Base-by-base conservation (phyloP, 495 filamentous ascomycete genomes). In the Achaetomiella virescens region DNA sequence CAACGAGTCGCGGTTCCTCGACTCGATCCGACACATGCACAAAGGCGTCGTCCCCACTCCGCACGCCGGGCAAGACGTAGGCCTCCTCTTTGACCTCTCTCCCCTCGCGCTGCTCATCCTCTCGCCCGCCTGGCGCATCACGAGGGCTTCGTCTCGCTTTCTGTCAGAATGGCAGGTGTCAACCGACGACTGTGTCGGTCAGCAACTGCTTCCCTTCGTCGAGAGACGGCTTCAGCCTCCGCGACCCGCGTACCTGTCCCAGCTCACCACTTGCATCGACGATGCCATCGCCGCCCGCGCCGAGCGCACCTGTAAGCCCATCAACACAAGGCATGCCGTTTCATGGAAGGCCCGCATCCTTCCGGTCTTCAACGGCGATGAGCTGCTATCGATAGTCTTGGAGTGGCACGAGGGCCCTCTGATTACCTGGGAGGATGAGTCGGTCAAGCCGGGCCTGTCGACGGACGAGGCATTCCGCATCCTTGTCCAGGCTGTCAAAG, bases 401-500 rank as follows among this genome's bases (percentile, higher is more conserved):
- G 78, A 82, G 54, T 74, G 73, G 52, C 70, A 75, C 24, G 64
- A 64, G 29, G 69, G 67, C 17, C 57, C 70, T 2, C 38, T 52
- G 6, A 20, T 53, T 8, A 58, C 56, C 6, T 42, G 67, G 38
- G 69, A 66, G 52, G 71, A 77, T 44, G 75, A 80, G 10, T 52
- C 72, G 0, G 74, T 75, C 55, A 61, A 76, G 33, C 80, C 59
- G 2, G 63, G 67, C 29, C 62, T 72, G 0, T 65, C 71, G 6
- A 67, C 59, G 33, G 66, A 83, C 54, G 81, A 85, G 61, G 82
- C 80, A 0, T 82, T 83, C 59, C 78, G 76, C n/a, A 75, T 83
- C 38, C 68, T 86, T 8, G 71, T 86, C n/a, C 75, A 85, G 54
- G 79, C 78, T 0, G 80, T 85, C 54, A 82, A 82, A 61, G 83